Evolutionary conservation across 2,329 filamentous ascomycete species (phyloP), one percentile per base, ranked within the genome.

Genomic region (Stemphylium vesicarium): DNA sequence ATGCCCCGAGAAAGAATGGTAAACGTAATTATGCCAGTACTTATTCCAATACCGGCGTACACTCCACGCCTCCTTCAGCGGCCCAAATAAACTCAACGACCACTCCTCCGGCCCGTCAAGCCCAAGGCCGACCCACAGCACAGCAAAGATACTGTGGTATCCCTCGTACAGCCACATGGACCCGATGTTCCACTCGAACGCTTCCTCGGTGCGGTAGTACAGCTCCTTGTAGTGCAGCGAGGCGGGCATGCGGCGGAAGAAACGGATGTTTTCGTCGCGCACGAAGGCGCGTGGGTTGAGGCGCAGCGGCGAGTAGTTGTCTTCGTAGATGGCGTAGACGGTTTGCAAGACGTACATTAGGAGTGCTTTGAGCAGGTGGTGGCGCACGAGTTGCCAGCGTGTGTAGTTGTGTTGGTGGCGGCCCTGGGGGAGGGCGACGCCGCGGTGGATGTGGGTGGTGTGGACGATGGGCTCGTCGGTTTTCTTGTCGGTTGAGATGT

Each of bases 11-110:
- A 66, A 64, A 6, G 53, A 57, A 12, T 50, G 41, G 20, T 61
- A 53, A 18, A 68, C 57, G 24, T 51, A 68, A 13, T 62, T 63
- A 38, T 68, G 65, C 65, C 65, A 68, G 35, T 66, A 63, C 8
- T 45, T 40, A 1, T 57, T 51, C 65, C 65, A 68, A 18, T 64
- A 68, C 10, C 51, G 11, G 2, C 65, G 32, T 2, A 66, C 63
- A 5, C 45, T 60, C 33, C 35, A 61, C 10, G 53, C 50, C 1
- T 53, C 46, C 1, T 12, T 12, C 2, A 64, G 3, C 0, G 37
- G 15, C 1, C 62, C 63, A 43, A 60, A 68, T 4, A 67, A 44
- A 1, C 22, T 8, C 20, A 55, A 12, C 0, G 35, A 36, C 64
- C 64, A 67, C 15, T 62, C 57, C 0, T 16, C 4, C 0, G 63